phyloP scores from a whole-genome alignment of 2,329 filamentous ascomycete genomes.

The Pseudogymnoascus verrucosus region DNA sequence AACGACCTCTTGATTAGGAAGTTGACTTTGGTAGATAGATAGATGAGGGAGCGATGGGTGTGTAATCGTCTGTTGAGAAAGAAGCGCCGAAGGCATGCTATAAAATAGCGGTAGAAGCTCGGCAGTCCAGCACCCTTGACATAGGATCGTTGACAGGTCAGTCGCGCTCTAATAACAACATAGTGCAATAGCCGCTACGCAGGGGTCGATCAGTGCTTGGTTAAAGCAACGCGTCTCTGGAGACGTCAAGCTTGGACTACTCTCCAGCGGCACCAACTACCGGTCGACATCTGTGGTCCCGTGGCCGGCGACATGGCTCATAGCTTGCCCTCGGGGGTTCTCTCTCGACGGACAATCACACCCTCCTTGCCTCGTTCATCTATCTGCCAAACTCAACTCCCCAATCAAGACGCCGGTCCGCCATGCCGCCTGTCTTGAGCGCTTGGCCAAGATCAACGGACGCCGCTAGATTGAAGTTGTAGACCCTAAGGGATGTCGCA shows the following conservation, averaged over 20 bases:
- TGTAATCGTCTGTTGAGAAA: neutral
- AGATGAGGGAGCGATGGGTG: neutral
- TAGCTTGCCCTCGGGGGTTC: neutral
- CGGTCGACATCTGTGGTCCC: neutral
- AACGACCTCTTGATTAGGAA: neutral
- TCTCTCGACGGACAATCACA: neutral
- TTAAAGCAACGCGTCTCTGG: neutral
- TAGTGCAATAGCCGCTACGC: slow-evolving; percentile 2
- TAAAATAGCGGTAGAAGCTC: neutral
- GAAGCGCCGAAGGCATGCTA: neutral
- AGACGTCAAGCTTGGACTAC: neutral
- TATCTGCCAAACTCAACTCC: neutral
- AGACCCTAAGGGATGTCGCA: neutral
- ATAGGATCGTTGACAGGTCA: neutral
- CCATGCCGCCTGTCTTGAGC: neutral
- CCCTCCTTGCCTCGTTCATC: neutral
- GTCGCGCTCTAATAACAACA: neutral
- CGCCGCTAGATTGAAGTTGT: neutral
- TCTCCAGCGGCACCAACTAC: neutral
- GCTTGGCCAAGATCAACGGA: neutral
- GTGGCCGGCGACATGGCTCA: neutral
- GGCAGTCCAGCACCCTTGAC: neutral
- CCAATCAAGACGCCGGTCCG: neutral
- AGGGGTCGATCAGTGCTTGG: neutral
- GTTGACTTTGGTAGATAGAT: neutral